A percentile compares a stretch with the other conserved stretches of the same genome.
phyloP scores from a whole-genome alignment of 2,329 filamentous ascomycete species.

The Ampelomyces quisqualis region DNA sequence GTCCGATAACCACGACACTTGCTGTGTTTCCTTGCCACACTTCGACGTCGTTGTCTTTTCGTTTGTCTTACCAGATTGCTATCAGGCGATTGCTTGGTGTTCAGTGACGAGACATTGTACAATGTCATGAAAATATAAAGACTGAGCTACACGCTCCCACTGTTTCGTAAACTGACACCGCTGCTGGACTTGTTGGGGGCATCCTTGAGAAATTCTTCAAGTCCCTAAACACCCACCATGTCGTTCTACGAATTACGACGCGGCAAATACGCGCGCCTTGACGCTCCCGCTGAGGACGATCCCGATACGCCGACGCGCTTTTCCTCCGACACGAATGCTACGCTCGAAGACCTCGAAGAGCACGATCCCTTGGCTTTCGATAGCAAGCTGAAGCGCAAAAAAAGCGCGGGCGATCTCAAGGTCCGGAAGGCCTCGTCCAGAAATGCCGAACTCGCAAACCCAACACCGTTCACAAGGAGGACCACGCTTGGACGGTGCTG shows the following conservation, averaged over 20 bases:
- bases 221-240: conserved; percentile 16
- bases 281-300: conserved; percentile 37
- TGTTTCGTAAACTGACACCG: conserved; percentile 3
- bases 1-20: conserved; percentile 15
- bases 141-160: conserved; percentile 1
- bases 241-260: conserved; percentile 38
- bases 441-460: conserved; percentile 30
- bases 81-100: background rate
- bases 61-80: background rate
- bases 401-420: conserved; percentile 39
- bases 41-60: background rate
- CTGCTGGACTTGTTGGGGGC: background rate
- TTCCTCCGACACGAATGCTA: conserved; percentile 41
- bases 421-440: conserved; percentile 36
- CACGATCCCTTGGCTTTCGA: conserved; percentile 50
- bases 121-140: conserved; percentile 7
- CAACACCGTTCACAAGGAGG: conserved; percentile 13
- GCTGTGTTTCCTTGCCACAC: conserved; percentile 5
- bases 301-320: conserved; percentile 37
- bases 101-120: too few species aligned
- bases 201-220: background rate
- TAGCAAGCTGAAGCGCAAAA: conserved; percentile 46
- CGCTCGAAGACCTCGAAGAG: conserved; percentile 48
- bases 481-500: conserved; percentile 42
- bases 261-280: conserved; percentile 43